phyloP scores from a whole-genome alignment of 176 grass and related monocot genomes.

The Oryza australiensis region DNA sequence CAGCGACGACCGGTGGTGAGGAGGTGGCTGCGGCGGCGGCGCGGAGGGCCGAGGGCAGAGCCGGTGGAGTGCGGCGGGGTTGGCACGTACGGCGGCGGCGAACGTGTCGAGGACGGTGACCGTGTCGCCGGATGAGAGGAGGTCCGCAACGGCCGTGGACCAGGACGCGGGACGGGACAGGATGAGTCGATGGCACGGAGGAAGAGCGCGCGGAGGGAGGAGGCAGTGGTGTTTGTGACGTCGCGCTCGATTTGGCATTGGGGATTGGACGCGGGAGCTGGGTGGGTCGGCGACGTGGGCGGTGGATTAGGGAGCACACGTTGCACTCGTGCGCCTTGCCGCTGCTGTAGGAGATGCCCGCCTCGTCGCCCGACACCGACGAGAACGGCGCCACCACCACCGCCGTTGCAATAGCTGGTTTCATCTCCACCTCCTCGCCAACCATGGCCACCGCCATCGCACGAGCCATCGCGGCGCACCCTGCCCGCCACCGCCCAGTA shows the following conservation, averaged over 20 bases:
- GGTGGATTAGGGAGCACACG: background rate
- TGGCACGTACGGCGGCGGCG: constrained; percentile 40
- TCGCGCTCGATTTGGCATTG: background rate
- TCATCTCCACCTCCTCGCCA: no score
- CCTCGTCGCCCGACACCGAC: no score
- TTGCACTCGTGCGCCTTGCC: no score
- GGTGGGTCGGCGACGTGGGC: background rate
- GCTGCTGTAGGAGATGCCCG: no score
- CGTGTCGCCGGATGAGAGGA: constrained; percentile 54
- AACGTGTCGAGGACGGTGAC: constrained; percentile 46
- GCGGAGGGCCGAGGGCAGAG: constrained; percentile 56
- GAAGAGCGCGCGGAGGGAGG: constrained; percentile 54
- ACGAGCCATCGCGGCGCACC: no score
- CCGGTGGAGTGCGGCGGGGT: constrained; percentile 48
- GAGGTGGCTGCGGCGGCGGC: constrained; percentile 49
- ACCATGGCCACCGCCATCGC: no score
- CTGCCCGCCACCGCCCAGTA: no score
- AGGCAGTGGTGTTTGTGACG: background rate
- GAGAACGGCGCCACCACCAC: no score
- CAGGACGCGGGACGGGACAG: constrained; percentile 60
- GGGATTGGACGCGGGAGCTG: background rate
- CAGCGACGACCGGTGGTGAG: no score
- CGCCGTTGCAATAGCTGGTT: no score
- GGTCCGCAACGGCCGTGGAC: constrained; percentile 68
- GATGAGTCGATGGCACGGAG: constrained; percentile 54